Evolutionary conservation across 2,329 filamentous ascomycete species (phyloP), one percentile per base, ranked within the genome.

Genomic region (Lecanoromycetidae sp.): DNA sequence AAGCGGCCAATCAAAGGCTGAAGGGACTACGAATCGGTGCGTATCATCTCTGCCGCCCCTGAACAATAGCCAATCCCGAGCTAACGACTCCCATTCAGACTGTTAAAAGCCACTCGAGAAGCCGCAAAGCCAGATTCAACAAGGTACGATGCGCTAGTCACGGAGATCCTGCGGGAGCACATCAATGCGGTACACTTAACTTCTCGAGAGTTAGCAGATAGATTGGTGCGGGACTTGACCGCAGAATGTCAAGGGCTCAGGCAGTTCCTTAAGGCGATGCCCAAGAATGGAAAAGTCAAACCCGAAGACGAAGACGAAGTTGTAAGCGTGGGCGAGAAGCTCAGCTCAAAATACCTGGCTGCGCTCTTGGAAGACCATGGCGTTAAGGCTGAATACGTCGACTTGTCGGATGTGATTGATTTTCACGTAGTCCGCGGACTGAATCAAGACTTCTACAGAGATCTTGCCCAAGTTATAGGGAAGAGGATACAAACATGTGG

Each of bases 321-420:
- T 52, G 82, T 96, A 52, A 93, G 87, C 63, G 87, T 91, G 57
- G 91, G 91, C 46, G 91, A 98, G 73, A 96, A 94, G 69, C 71
- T 98, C 56, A 93, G 87, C 66, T 96, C 90, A 65, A 77, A 82
- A 26, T 91, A 91, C 63, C 88, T 98, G 83, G 77, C 90, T 19
- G 80, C 83, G 5, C 66, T 96, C 51, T 67, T 98, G 54, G 79
- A 83, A 60, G 87, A 94, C 58, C 74, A 76, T 58, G 82, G 85
- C 15, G 80, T 94, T 4, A 81, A 85, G 37, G 84, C 91, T 10
- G 82, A 91, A 63, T 96, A 90, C 60, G 80, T 98, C 50, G 91
- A 96, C 62, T 71, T 96, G 41, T 82, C 85, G 42, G 86, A 94
- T 57, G 71, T 87, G 41, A 75, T 95, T 60, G 79, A 84, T 61